Evolutionary conservation across 306 rosid genomes (phyloP).

Genomic region (Rubus parviflorus): DNA sequence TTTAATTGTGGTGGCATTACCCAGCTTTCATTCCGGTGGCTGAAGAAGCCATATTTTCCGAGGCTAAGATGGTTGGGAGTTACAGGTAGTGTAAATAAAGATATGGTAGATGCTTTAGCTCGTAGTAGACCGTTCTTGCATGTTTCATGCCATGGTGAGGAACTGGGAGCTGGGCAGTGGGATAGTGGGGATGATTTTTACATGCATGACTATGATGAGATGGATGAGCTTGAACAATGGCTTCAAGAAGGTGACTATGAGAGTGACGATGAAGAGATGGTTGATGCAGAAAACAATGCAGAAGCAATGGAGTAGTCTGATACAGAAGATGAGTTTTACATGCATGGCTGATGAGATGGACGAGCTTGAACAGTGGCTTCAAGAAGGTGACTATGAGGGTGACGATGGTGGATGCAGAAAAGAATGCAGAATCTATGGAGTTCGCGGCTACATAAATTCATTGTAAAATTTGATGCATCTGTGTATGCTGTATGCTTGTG

Average conservation of each 20-base stretch:
- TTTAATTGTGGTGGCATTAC: constrained; percentile 90
- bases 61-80: constrained; percentile 93
- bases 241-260: constrained; percentile 63
- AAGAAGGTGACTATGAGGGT: constrained; percentile 50
- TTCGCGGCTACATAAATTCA: neutral
- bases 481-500: constrained; percentile 18
- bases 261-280: constrained; percentile 66
- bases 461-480: neutral
- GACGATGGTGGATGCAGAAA: constrained; percentile 57
- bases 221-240: constrained; percentile 86
- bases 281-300: constrained; percentile 53
- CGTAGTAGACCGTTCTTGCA: constrained; percentile 79
- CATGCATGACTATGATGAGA: constrained; percentile 66
- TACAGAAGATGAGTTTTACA: constrained; percentile 4
- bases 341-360: constrained; percentile 64
- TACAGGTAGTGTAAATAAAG: constrained; percentile 73
- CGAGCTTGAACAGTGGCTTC: constrained; percentile 77
- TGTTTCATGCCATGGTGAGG: constrained; percentile 82
- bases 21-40: constrained; percentile 70
- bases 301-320: constrained; percentile 34
- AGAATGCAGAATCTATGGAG: constrained; percentile 32
- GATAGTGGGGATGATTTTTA: constrained; percentile 50
- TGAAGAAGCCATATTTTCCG: constrained; percentile 92
- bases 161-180: constrained; percentile 70
- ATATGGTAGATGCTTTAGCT: constrained; percentile 82